These are phyloP conservation scores for Mycena rebaudengoi DNA, from an alignment of 768 basidiomycete genomes.

Conservation along the genomic window DNA sequence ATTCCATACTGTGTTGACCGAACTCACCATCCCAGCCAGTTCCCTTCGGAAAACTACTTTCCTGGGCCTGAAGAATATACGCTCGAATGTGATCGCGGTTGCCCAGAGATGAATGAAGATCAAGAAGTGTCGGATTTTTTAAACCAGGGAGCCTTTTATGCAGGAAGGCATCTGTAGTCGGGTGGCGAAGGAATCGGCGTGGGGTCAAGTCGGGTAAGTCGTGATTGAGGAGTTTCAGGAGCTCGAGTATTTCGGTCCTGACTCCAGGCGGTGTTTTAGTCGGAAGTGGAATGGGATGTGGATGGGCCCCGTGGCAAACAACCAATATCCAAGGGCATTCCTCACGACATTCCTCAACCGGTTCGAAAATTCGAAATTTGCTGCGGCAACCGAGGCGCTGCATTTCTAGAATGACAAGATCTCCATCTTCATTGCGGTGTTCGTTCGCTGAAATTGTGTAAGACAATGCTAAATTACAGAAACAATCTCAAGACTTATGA, in stretches of 20 bases:
- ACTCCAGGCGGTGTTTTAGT: constrained; percentile 27
- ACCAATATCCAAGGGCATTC: neutral
- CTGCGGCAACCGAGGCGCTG: neutral
- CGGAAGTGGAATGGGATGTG: constrained; percentile 32
- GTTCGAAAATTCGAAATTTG: neutral
- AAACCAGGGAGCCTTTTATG: neutral
- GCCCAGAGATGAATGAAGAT: constrained; percentile 15
- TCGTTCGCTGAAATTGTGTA: neutral
- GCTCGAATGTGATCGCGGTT: constrained; percentile 17
- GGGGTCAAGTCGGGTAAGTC: constrained; percentile 21
- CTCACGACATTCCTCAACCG: neutral
- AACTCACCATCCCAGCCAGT: constrained; percentile 16
- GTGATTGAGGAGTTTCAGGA: neutral
- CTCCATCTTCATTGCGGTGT: neutral
- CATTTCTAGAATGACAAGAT: neutral
- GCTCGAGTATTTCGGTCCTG: constrained; percentile 1
- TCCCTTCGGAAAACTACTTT: constrained; percentile 1
- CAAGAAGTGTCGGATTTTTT: constrained; percentile 4
- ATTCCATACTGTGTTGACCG: neutral
- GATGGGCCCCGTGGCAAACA: constrained; percentile 20
- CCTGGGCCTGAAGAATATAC: constrained; percentile 6
- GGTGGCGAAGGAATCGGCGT: constrained; percentile 11
- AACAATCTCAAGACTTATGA: neutral
- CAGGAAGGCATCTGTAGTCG: constrained; percentile 2
- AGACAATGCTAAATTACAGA: neutral